Evolutionary conservation across 2,329 filamentous ascomycete genomes (phyloP).

Genomic region (Rugonectria rugulosa): DNA sequence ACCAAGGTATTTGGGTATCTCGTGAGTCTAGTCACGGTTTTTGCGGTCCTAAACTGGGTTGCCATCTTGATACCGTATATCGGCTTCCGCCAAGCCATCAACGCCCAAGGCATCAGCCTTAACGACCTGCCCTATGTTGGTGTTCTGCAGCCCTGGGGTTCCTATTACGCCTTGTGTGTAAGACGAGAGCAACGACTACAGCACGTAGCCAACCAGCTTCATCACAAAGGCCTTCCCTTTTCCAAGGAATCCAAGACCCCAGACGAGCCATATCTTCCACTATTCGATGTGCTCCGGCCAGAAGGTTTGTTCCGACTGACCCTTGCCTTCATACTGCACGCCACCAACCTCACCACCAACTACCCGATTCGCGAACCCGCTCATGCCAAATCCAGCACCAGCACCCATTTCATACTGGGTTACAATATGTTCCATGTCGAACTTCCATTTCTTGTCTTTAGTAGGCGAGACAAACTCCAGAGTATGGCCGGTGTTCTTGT

Average conservation of each 20-base stretch:
- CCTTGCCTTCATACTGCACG: constrained; percentile 2
- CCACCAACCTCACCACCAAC: constrained; percentile 8
- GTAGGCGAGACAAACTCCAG: constrained; percentile 4
- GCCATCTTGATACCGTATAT: no score
- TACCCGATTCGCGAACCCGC: constrained; percentile 4
- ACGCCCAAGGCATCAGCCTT: no score
- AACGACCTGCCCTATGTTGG: no score
- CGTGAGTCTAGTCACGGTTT: no score
- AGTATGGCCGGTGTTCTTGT: constrained; percentile 7
- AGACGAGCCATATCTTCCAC: constrained; percentile 8
- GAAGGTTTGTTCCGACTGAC: constrained; percentile 5
- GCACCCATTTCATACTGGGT: constrained; percentile 9
- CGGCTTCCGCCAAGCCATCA: no score
- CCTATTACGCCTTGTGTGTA: no score
- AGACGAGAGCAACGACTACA: neutral
- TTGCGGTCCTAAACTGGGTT: no score
- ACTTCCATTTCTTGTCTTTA: constrained; percentile 5
- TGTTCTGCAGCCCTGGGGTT: no score
- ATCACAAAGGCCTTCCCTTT: constrained; percentile 5
- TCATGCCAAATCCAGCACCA: constrained; percentile 7
- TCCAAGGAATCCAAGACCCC: constrained; percentile 4
- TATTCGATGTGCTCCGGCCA: constrained; percentile 8
- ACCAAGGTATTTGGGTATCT: no score
- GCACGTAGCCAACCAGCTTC: constrained; percentile 6
- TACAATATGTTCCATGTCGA: constrained; percentile 6